Conservation (phyloP, 257 asterid genomes). For the Marsdenia floribunda region DNA sequence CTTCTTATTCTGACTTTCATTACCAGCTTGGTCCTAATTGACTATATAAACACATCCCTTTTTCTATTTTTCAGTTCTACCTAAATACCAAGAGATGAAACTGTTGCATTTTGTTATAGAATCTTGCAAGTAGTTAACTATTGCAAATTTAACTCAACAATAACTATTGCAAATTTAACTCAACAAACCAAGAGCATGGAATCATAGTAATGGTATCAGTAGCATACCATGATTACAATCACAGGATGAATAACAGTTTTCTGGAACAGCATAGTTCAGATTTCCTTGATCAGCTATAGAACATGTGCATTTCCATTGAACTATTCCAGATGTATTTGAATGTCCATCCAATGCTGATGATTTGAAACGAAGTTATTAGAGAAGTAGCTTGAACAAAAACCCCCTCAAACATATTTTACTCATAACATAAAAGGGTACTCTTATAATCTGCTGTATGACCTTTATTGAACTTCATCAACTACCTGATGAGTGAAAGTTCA, state of each 20-base stretch:
- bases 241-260: constrained; percentile 81
- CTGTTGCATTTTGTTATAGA: not conserved
- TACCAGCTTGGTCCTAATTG: not conserved
- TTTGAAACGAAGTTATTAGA: constrained; percentile 4
- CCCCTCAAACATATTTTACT: not conserved
- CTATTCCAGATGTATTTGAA: constrained; percentile 31
- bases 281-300: constrained; percentile 33
- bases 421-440: not conserved
- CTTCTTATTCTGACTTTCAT: not conserved
- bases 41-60: not conserved
- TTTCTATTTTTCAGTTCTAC: not conserved
- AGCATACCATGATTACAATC: constrained; percentile 67
- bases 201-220: not conserved
- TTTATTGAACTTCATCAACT: not conserved
- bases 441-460: not conserved
- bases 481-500: too few species aligned
- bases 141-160: not conserved
- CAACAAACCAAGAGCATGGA: not conserved
- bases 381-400: not conserved
- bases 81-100: not conserved
- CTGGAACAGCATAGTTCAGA: constrained; percentile 27
- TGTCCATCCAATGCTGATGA: constrained; percentile 30
- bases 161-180: not conserved
- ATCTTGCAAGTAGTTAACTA: not conserved
- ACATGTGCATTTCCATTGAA: constrained; percentile 86